Evolutionary conservation across 768 basidiomycete genomes (phyloP), one percentile per base, ranked within the genome.

Genomic region (Tremella yokohamensis): DNA sequence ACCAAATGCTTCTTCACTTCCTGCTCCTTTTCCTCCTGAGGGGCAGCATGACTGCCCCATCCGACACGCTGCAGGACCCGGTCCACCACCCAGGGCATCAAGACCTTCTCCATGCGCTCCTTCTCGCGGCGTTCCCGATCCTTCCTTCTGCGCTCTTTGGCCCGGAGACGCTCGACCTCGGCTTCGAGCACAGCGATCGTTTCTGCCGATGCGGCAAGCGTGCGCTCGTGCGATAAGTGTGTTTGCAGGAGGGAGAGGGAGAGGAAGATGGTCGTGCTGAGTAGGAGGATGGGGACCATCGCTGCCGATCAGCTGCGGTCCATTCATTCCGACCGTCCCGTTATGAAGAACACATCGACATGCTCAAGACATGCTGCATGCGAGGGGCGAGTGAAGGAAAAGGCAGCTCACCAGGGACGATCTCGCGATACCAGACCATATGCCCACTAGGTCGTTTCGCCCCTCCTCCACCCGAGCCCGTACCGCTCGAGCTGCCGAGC

Each of bases 381-480:
- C 26, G 12, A 38, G n/a, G 9, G 52, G 48, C 38, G 53, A 18
- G 51, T 48, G 6, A 25, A 39, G 26, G 26, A 8, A 6, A 39
- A 44, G 16, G 40, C 9, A 20, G 59, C 69, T 63, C 45, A 73
- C 72, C 72, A 3, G 74, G 72, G 11, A 76, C 70, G 29, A 73
- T 73, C 67, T 76, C 75, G 12, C 75, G 52, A 56, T 76, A 76
- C 75, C 75, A 76, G 2, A 76, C 64, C 40, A 71, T 52, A 65
- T 74, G 71, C 16, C 59, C 51, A 58, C 63, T 72, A 1, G 64
- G 59, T 34, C 57, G 59, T 49, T 67, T 67, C 26, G 42, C 62
- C 20, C 29, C 29, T 1, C 24, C 49, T 51, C 24, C 29, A 22
- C 38, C 45, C 54, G 24, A 24, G 16, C 42, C 42, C 15, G 51